Evolutionary conservation across 2,329 filamentous ascomycete genomes (phyloP).

Genomic region (Fusarium penzigii): DNA sequence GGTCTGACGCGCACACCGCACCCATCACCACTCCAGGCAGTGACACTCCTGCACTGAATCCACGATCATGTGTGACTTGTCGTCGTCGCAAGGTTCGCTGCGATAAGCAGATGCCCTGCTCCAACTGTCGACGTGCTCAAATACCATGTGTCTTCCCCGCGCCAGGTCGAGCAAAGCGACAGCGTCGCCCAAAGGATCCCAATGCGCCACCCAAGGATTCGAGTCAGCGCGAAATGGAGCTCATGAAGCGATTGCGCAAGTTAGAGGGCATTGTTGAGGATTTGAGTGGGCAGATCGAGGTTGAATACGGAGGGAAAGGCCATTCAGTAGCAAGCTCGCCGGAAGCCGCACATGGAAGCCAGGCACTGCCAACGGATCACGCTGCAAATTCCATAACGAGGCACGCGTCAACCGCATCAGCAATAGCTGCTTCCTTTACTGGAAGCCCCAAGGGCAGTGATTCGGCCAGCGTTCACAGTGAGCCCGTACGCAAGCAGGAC

Average conservation of each 20-base stretch:
- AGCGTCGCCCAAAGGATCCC: slow-evolving; percentile 64
- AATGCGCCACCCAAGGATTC: slow-evolving; percentile 61
- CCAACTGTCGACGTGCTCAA: slow-evolving; percentile 70
- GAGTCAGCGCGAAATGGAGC: slow-evolving; percentile 65
- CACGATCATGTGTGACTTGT: slow-evolving; percentile 52
- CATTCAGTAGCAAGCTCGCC: slow-evolving; percentile 34
- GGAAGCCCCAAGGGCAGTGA: slow-evolving; percentile 30
- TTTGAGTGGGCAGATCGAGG: slow-evolving; percentile 63
- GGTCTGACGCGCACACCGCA: slow-evolving; percentile 39
- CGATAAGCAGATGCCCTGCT: slow-evolving; percentile 76
- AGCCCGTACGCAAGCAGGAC: slow-evolving; percentile 29
- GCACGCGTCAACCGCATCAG: slow-evolving; percentile 18
- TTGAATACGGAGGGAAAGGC: slow-evolving; percentile 43
- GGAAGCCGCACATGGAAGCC: slow-evolving; percentile 22
- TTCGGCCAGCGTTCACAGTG: slow-evolving; percentile 36
- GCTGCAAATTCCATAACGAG: slow-evolving; percentile 13
- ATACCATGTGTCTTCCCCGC: slow-evolving; percentile 75
- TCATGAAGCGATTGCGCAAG: slow-evolving; percentile 71
- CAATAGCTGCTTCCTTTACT: slow-evolving; percentile 2
- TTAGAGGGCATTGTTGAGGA: slow-evolving; percentile 76
- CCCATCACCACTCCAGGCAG: slow-evolving; percentile 38
- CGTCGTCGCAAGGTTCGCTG: slow-evolving; percentile 69
- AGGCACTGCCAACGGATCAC: slow-evolving; percentile 14
- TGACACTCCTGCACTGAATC: slow-evolving; percentile 42
- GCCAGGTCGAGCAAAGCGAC: slow-evolving; percentile 70